Base-by-base conservation (phyloP, 371 early-diverging fungal genomes). In the Massospora cicadina region DNA sequence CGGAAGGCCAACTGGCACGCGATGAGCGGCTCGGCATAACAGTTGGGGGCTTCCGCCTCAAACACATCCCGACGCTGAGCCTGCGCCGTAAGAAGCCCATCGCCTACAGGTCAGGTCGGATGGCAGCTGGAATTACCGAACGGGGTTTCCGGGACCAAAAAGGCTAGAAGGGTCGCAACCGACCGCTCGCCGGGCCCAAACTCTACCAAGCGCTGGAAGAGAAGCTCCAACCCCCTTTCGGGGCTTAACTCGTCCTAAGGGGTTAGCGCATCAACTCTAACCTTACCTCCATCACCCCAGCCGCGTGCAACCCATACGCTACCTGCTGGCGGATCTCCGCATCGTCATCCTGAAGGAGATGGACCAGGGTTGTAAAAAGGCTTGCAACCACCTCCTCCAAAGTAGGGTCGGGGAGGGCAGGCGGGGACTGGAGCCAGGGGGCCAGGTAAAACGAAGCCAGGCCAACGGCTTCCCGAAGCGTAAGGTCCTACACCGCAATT, bases 31-130 rank as follows among this genome's bases (percentile, higher is more conserved):
- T 58, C 58, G 1, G 30, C 17, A 30, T 58, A 58, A 10, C 30
- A 29, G 29, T 58, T 58, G 58, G 58, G 58, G 1, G 66, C 27
- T 3, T 69, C 66, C 30, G 68, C 33, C 43, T 68, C 67, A 67
- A 72, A 69, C 65, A 72, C 29, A 43, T 67, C 54, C 7, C 71
- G 54, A 1, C 17, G 5, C 17, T 43, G 43, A 17, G 43, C 43
- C 43, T 10, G 5, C 10, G 43, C 43, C 5, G 10, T 43, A 17
- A 5, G 43, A 43, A 43, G 43, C 43, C 5, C 10, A 43, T 43
- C 43, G 43, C 17, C 43, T 43, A 43, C 10, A 43, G 17, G 5
- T 43, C 17, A 43, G 17, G 17, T 10, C 5, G 10, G 17, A 43
- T 17, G 10, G 10, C 43, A 43, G 17, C 17, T 10, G 17, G 17